A percentile compares a stretch with the other conserved stretches of the same genome.
phyloP scores from a whole-genome alignment of 495 filamentous ascomycete genomes.

The Podospora pseudocomata region DNA sequence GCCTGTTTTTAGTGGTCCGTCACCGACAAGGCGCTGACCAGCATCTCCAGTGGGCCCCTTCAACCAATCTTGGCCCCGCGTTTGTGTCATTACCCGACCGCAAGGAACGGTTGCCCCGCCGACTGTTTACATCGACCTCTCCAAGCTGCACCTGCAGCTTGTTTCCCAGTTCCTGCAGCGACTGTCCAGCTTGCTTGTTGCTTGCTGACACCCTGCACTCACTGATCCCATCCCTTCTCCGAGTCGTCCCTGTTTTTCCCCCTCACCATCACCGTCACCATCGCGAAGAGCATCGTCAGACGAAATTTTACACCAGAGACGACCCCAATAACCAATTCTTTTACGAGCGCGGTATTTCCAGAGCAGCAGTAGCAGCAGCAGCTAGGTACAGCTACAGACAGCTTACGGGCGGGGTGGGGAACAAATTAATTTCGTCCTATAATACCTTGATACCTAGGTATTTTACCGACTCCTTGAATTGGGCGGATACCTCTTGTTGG shows the following conservation, averaged over 20 bases:
- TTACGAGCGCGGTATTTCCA: neutral
- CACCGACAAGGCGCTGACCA: neutral
- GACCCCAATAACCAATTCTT: neutral
- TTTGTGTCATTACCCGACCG: conserved; percentile 26
- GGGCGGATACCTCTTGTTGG: neutral
- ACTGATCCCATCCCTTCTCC: neutral
- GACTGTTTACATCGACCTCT: conserved; percentile 33
- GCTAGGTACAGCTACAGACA: neutral
- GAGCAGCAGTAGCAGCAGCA: neutral
- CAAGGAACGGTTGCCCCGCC: conserved; percentile 32
- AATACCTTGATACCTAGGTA: neutral
- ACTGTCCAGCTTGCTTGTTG: neutral
- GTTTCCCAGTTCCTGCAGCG: conserved; percentile 10
- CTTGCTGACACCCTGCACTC: neutral
- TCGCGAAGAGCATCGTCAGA: neutral
- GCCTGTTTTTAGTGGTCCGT: neutral
- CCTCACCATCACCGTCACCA: neutral
- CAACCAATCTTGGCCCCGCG: conserved; percentile 21
- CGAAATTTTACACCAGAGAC: neutral
- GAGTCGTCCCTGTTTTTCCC: neutral
- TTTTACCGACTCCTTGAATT: neutral
- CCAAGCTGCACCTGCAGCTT: conserved; percentile 8
- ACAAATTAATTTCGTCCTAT: neutral
- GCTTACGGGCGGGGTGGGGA: neutral
- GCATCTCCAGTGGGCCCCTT: conserved; percentile 4